Base-by-base conservation (phyloP, 2,329 filamentous ascomycete genomes). In the Sordariomycetes sp. region DNA sequence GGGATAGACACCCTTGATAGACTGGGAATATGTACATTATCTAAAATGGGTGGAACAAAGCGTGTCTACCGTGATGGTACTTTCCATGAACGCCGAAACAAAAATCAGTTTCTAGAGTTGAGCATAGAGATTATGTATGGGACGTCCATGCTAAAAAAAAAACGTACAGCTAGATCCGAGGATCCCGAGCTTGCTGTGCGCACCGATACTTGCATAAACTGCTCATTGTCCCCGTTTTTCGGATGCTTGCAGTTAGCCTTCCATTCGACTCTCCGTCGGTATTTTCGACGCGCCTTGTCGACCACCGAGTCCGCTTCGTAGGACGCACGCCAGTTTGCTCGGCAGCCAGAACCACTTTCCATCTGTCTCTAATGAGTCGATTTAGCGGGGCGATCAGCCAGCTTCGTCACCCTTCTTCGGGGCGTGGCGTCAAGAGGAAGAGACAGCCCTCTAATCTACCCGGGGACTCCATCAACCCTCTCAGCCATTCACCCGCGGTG, bases 401-500 rank as follows among this genome's bases (percentile, higher is more conserved):
- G 13, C 25, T 17, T 52, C 17, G 8, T n/a, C 10, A 12, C 51
- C 15, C 25, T 25, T 24, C 45, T 13, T 24, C 51, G 13, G 24
- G 24, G 15, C 51, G 13, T 32, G 15, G 24, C 24, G 34, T 13
- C 45, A 52, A 52, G 17, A 28, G 51, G n/a, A 52, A 52, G 51
- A 28, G 51, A 32, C 20, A 28, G 24, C 24, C 34, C 51, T 52
- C 51, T 15, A 12, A 52, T 10, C 15, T 52, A 32, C 51, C 51
- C 6, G 28, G 51, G 6, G 53, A 39, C 32, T 35, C 53, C 4
- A 77, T 79, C 63, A 80, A 81, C 63, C 78, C 78, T 20, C 59
- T 76, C 60, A 78, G 75, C 59, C 72, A 81, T 61, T 68, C 70
- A 2, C 75, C 76, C 1, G 66, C 68, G 57, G 74, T 74, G 10